phyloP scores from a whole-genome alignment of 345 rosid species.

The Dimocarpus longan region DNA sequence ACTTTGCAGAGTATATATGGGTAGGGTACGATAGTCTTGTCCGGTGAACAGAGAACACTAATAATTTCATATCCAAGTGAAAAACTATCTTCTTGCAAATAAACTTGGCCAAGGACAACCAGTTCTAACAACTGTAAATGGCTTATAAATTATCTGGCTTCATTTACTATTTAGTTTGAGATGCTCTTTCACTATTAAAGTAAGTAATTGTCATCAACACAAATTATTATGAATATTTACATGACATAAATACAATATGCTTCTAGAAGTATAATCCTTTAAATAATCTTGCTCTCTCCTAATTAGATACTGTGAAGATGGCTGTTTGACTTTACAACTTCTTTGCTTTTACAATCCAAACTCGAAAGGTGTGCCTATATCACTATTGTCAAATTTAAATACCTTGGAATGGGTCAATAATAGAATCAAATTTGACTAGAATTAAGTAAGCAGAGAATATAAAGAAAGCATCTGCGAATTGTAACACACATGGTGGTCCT shows the following conservation, averaged over 20 bases:
- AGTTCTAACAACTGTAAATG: not conserved
- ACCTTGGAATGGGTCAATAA: too few species aligned
- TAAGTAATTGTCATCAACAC: not conserved
- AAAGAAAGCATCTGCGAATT: not conserved
- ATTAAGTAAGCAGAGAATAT: too few species aligned
- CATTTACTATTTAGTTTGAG: not conserved
- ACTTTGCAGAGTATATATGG: not conserved
- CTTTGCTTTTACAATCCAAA: too few species aligned
- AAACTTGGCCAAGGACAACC: not conserved
- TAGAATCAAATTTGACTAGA: too few species aligned
- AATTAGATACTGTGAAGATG: too few species aligned
- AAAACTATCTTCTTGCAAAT: constrained; percentile 5
- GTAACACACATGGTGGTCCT: not conserved
- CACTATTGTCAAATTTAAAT: too few species aligned
- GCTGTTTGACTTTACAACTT: too few species aligned
- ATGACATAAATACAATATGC: not conserved
- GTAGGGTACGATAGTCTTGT: not conserved
- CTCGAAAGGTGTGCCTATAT: too few species aligned
- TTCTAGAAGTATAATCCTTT: not conserved
- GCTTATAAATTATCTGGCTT: not conserved
- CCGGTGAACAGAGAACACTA: not conserved
- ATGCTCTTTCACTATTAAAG: constrained; percentile 3
- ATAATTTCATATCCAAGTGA: not conserved
- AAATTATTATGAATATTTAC: not conserved
- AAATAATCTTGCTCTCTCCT: not conserved